Evolutionary conservation across 805 yeast genomes (phyloP).

Genomic region (Priceomyces melissophilus): DNA sequence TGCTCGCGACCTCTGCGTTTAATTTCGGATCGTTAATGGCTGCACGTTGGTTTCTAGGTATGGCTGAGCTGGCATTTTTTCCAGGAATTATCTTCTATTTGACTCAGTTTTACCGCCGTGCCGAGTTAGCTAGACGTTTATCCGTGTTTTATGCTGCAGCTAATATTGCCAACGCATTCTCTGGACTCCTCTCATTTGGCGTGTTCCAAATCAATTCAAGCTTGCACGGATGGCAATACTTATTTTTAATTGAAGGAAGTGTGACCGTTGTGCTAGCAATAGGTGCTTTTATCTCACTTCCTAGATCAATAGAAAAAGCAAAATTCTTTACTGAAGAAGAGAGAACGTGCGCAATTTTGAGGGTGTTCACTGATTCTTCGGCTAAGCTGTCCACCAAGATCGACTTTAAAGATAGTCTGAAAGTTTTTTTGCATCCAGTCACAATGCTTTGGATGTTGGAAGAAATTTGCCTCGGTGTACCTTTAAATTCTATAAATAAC

Average conservation of each 20-base stretch:
- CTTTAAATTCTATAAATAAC: conserved; percentile 45
- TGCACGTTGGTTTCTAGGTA: conserved; percentile 38
- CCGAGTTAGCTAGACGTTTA: conserved; percentile 33
- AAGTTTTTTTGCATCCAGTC: conserved; percentile 45
- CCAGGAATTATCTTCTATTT: conserved; percentile 38
- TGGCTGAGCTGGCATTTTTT: conserved; percentile 34
- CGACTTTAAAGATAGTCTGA: conserved; percentile 38
- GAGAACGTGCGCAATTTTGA: conserved; percentile 31
- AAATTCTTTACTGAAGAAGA: conserved; percentile 40
- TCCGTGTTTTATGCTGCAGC: conserved; percentile 36
- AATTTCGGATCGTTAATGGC: conserved; percentile 34
- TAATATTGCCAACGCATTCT: conserved; percentile 33
- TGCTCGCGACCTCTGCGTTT: conserved; percentile 36
- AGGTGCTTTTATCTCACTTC: conserved; percentile 31
- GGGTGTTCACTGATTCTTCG: conserved; percentile 46
- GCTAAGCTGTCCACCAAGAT: conserved; percentile 34
- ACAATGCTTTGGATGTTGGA: conserved; percentile 42
- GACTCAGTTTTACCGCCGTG: conserved; percentile 35
- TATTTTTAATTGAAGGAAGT: conserved; percentile 45
- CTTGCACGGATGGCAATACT: conserved; percentile 46
- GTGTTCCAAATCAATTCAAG: conserved; percentile 36
- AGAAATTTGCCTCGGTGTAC: conserved; percentile 47
- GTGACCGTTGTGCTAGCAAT: conserved; percentile 34
- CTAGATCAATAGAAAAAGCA: conserved; percentile 33
- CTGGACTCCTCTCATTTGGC: conserved; percentile 33